Conservation (phyloP, 2,329 filamentous ascomycete genomes). For the Monosporascus sp. region DNA sequence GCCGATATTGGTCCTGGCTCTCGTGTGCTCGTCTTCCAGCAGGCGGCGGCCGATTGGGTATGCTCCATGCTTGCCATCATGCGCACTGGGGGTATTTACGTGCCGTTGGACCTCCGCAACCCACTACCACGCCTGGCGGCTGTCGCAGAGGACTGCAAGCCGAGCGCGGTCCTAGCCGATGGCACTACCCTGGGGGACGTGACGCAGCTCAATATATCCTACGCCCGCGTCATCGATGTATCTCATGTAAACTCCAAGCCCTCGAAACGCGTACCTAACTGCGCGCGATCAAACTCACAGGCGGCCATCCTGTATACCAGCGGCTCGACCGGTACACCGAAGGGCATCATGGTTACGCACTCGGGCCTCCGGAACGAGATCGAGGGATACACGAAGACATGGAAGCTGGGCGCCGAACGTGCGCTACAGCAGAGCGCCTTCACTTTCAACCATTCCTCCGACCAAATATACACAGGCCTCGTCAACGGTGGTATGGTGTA, state of each 20-base stretch:
- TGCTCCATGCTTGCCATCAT: slow-evolving; percentile 11
- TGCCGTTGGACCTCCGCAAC: slow-evolving; percentile 28
- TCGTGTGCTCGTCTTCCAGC: neutral
- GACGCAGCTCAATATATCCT: neutral
- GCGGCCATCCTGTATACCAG: slow-evolving; percentile 19
- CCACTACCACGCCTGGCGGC: slow-evolving; percentile 18
- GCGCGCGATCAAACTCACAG: neutral
- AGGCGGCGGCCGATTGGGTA: slow-evolving; percentile 4
- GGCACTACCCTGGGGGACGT: neutral
- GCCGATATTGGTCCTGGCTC: slow-evolving; percentile 9
- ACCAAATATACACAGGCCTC: slow-evolving; percentile 23
- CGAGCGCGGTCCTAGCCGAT: slow-evolving; percentile 22
- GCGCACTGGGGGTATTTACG: slow-evolving; percentile 20
- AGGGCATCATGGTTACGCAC: slow-evolving; percentile 26
- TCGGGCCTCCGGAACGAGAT: slow-evolving; percentile 20
- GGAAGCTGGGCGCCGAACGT: slow-evolving; percentile 8
- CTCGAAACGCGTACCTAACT: neutral
- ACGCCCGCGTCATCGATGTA: neutral
- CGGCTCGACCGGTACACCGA: slow-evolving; percentile 22
- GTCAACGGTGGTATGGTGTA: slow-evolving; percentile 22
- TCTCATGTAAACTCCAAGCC: neutral
- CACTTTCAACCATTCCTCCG: slow-evolving; percentile 17
- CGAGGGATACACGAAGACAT: slow-evolving; percentile 8
- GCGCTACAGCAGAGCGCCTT: slow-evolving; percentile 31
- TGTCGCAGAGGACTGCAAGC: slow-evolving; percentile 22